Percentiles rank a stretch among this genome's conserved stretches.
Conservation (phyloP, 2,329 filamentous ascomycete species). For the Nannizzia gypsea region DNA sequence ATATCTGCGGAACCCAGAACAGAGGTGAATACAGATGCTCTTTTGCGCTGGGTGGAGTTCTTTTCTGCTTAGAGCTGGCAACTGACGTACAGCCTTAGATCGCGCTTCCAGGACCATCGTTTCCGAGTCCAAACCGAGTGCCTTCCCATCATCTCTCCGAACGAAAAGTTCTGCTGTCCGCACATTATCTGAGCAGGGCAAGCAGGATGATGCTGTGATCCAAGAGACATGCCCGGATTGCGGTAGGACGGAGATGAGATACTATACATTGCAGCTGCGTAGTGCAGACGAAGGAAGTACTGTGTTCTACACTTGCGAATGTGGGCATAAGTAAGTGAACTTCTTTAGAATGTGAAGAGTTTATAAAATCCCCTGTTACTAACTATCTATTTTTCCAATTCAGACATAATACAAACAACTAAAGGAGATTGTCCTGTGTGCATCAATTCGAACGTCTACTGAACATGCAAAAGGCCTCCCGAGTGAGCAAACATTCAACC, state of each 20-base stretch:
- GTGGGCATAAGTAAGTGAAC: constrained; percentile 60
- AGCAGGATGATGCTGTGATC: constrained; percentile 60
- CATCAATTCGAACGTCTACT: not conserved
- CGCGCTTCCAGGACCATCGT: constrained; percentile 62
- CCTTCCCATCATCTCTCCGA: constrained; percentile 81
- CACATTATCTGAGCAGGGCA: constrained; percentile 63
- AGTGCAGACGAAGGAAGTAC: constrained; percentile 86
- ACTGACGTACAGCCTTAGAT: constrained; percentile 38
- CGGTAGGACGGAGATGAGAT: constrained; percentile 69
- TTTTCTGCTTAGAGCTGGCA: not conserved
- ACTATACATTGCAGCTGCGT: constrained; percentile 69
- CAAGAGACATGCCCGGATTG: constrained; percentile 67
- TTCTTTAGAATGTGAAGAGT: constrained; percentile 7
- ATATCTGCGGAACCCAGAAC: constrained; percentile 74
- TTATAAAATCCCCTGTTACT: constrained; percentile 16
- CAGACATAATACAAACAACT: constrained; percentile 24
- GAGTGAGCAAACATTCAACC: constrained; percentile 10
- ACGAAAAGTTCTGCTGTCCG: constrained; percentile 81
- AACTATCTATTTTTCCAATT: not conserved
- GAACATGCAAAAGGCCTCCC: not conserved
- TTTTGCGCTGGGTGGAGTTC: too few relatives aligned
- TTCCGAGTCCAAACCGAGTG: constrained; percentile 74
- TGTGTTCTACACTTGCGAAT: constrained; percentile 67
- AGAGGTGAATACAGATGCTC: constrained; percentile 46
- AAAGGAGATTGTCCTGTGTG: constrained; percentile 5